Base-by-base conservation (phyloP, 2,329 filamentous ascomycete genomes). In the Xylariaceae sp. region DNA sequence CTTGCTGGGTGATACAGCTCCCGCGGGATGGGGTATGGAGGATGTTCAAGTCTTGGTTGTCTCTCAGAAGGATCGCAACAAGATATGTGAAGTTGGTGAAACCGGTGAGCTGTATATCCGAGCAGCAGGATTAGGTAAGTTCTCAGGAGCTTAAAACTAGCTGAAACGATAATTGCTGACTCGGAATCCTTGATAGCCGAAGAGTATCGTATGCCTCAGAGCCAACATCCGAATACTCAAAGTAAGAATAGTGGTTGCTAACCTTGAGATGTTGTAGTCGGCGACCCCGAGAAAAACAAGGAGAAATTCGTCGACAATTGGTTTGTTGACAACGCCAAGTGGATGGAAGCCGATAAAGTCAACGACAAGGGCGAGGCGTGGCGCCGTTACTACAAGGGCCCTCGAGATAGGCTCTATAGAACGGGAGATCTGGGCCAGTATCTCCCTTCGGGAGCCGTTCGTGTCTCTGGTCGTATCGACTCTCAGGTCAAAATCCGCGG, bases 401-500 rank as follows among this genome's bases (percentile, higher is more conserved):
- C 89, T 0, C 76, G 88, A 51, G 93, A 97, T 69, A 78, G 91
- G 25, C 68, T 97, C 41, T 97, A 98, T 67, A 73, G 87, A 17
- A 93, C 85, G 32, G 93, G 92, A 21, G 92, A 97, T 64, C 71
- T 98, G 3, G 92, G 92, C 3, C 74, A 79, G 2, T 58, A 56
- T 19, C 54, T 55, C 16, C 40, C 45, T 17, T 50, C 48, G 10
- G 58, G 50, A 45, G 42, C 47, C 11, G 46, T 54, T 20, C 41
- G 51, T 27, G 45, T 50, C 14, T 84, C 86, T 8, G 92, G 92
- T 19, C 78, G 93, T 47, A 83, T 82, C 20, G 92, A 97, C 61
- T 79, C 85, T 55, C 92, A 97, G 64, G 88, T 96, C 71, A 98
- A 97, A 74, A 92, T 97, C 54, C 85, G 93, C 49, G 92, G 92